These are phyloP conservation scores for Ogataea polymorpha DNA, from an alignment of 805 yeast genomes.

Conservation along the genomic window DNA sequence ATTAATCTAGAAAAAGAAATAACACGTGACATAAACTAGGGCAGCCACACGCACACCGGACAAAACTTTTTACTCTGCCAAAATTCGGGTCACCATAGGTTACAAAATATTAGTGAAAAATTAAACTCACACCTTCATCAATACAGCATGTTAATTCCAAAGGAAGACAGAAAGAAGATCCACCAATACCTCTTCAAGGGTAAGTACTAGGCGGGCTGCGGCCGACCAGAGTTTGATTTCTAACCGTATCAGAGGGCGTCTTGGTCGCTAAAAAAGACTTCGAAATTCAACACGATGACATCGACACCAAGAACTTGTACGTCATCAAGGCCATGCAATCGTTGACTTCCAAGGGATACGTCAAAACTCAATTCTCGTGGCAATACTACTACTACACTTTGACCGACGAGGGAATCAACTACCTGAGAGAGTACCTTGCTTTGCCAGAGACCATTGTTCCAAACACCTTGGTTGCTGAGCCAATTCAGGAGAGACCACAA, in stretches of 20 bases:
- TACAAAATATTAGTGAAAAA: slow-evolving; percentile 11
- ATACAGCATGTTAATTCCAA: slow-evolving; percentile 94
- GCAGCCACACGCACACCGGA: slow-evolving; percentile 6
- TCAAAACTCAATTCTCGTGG: slow-evolving; percentile 99
- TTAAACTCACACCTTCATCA: slow-evolving; percentile 11
- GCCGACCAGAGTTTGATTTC: slow-evolving; percentile 9
- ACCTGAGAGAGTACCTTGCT: slow-evolving; percentile 96
- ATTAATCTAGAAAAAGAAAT: neutral
- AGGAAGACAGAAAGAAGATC: slow-evolving; percentile 99
- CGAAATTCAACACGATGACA: slow-evolving; percentile 97
- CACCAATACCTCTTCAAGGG: slow-evolving; percentile 99
- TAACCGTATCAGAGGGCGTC: slow-evolving; percentile 80
- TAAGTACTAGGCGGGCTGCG: slow-evolving; percentile 43
- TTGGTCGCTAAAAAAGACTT: slow-evolving; percentile 99
- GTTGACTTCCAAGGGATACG: slow-evolving; percentile 97
- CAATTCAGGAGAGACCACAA: slow-evolving; percentile 72
- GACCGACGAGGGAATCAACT: slow-evolving; percentile 99
- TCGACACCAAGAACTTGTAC: slow-evolving; percentile 96
- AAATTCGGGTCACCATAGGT: slow-evolving; percentile 8
- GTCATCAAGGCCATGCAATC: slow-evolving; percentile 99
- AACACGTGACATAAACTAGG: slow-evolving; percentile 14
- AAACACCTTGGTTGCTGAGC: slow-evolving; percentile 93
- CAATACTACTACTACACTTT: slow-evolving; percentile 99
- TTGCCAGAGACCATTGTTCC: slow-evolving; percentile 99
- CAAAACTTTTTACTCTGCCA: slow-evolving; percentile 13